Base-by-base conservation (phyloP, 768 basidiomycete species). In the Megacollybia marginata region DNA sequence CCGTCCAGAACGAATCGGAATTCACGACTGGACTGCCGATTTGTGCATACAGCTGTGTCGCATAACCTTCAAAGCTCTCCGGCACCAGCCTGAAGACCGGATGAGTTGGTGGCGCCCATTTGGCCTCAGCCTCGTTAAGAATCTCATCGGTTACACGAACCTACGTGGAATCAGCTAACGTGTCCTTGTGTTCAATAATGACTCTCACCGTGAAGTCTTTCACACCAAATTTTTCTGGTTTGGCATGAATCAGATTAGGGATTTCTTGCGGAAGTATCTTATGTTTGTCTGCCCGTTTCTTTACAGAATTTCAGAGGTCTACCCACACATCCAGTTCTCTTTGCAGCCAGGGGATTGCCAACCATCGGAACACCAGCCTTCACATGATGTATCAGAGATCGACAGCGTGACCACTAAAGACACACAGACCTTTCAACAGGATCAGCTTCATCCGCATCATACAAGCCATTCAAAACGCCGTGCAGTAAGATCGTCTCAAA, bases 281-380 rank as follows among this genome's bases (percentile, higher is more conserved):
- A 32, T 69, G 55, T n/a, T 51, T 52, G 48, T 66, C 55, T 1
- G 50, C 40, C 1, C 65, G 54, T 9, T 53, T 54, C 4, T 48
- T 40, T 0, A 55, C 62, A 10, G 32, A 23, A 47, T 67, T 68
- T 28, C 48, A 36, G 5, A 42, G 56, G 5, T 38, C 8, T 1
- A 49, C 40, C 47, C 58, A 69, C 1, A 38, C 42, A 55, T 72
- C 63, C 4, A 72, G 51, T 50, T 72, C 67, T 1, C 32, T 35
- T 50, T 70, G 70, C 9, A 70, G 47, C 63, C 63, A 70, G 1
- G 67, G 68, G 38, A 72, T 66, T 4, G 63, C 59, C 5, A 70
- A 46, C 63, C 65, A 72, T 1, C 59, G 58, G 49, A 70, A 73
- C 0, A 69, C 47, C 34, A 67, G 47, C 0, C 61, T 65, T 33